Evolutionary conservation across 495 filamentous ascomycete species (phyloP).

Genomic region (Oleoguttula mirabilis): DNA sequence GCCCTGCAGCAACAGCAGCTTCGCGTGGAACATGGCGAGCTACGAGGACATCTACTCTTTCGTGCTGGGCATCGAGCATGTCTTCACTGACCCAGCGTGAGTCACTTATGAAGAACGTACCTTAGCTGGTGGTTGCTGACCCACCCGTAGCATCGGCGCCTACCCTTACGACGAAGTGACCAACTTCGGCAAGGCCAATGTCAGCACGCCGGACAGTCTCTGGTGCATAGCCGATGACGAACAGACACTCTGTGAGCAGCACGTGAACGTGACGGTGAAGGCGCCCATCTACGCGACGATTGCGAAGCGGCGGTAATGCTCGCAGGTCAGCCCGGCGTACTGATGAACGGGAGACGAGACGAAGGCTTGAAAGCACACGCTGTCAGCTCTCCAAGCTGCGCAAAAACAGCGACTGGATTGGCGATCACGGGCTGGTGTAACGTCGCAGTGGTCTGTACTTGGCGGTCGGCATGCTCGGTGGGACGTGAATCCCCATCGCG

Average conservation of each 20-base stretch:
- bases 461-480: too few species aligned
- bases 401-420: too few species aligned
- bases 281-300: too few species aligned
- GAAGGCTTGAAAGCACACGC: too few species aligned
- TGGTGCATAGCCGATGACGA: conserved; percentile 2
- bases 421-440: too few species aligned
- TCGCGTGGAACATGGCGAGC: conserved; percentile 15
- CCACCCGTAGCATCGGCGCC: conserved; percentile 5
- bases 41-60: conserved; percentile 6
- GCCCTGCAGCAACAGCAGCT: conserved; percentile 16
- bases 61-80: conserved; percentile 16
- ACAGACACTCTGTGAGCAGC: conserved; percentile 5
- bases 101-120: too few species aligned
- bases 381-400: too few species aligned
- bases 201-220: background rate
- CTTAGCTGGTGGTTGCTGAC: background rate
- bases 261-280: background rate
- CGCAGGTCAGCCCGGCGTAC: too few species aligned
- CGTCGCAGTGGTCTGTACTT: too few species aligned
- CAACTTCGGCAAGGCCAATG: conserved; percentile 9
- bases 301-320: too few species aligned
- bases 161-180: conserved; percentile 10
- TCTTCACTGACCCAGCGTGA: conserved; percentile 12
- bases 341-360: too few species aligned
- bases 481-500: too few species aligned